Percentiles rank a stretch among this genome's conserved stretches.
Conservation (phyloP, 2,329 filamentous ascomycete genomes). For the Emydomyces testavorans region DNA sequence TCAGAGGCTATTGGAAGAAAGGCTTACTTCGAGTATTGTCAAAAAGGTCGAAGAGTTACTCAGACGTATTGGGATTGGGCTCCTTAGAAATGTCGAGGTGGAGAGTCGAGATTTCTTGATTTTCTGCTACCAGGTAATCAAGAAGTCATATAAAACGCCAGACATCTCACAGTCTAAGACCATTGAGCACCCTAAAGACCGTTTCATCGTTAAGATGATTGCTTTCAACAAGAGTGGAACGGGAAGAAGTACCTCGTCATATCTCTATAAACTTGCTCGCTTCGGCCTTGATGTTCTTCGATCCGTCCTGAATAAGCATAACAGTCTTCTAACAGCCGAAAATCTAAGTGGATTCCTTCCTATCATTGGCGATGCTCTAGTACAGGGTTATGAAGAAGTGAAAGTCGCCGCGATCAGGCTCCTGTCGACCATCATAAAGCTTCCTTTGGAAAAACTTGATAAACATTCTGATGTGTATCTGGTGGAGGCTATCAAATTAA, state of each 20-base stretch:
- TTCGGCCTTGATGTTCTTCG: slow-evolving; percentile 83
- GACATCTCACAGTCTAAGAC: slow-evolving; percentile 24
- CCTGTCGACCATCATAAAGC: slow-evolving; percentile 72
- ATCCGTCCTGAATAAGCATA: slow-evolving; percentile 74
- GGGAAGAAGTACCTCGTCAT: slow-evolving; percentile 60
- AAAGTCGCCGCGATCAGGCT: slow-evolving; percentile 78
- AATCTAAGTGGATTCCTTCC: slow-evolving; percentile 81
- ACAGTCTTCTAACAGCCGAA: slow-evolving; percentile 61
- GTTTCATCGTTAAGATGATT: slow-evolving; percentile 68
- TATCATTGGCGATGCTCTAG: slow-evolving; percentile 73
- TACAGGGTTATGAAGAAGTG: slow-evolving; percentile 81
- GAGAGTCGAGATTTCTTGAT: slow-evolving; percentile 73
- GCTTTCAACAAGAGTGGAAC: slow-evolving; percentile 63
- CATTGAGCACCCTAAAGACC: slow-evolving; percentile 49
- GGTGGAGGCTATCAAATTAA: slow-evolving; percentile 69
- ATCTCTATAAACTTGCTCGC: slow-evolving; percentile 74
- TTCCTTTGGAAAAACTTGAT: slow-evolving; percentile 61
- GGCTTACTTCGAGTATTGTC: slow-evolving; percentile 68
- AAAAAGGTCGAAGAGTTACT: slow-evolving; percentile 86
- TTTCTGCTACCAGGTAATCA: slow-evolving; percentile 90
- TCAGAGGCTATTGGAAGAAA: slow-evolving; percentile 67
- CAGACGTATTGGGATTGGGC: slow-evolving; percentile 66
- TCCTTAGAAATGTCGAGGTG: slow-evolving; percentile 69
- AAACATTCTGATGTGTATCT: slow-evolving; percentile 65
- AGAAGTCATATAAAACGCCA: slow-evolving; percentile 59